These are phyloP conservation scores for Echites panduratus DNA, from an alignment of 257 asterid species.

Conservation along the genomic window DNA sequence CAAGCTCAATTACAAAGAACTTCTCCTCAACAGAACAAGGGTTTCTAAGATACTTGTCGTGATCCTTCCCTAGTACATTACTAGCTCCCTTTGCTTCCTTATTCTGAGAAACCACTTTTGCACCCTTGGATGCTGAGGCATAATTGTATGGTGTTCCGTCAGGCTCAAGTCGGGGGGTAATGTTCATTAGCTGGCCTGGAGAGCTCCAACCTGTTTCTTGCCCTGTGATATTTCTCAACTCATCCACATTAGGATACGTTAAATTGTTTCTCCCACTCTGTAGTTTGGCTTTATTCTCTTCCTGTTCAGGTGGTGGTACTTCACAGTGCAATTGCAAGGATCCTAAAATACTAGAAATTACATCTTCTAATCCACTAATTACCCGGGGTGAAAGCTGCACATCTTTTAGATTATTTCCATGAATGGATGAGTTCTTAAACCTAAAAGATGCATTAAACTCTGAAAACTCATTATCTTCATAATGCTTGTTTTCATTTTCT, in stretches of 20 bases:
- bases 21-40: slow-evolving; percentile 79
- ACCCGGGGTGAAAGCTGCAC: slow-evolving; percentile 30
- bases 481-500: slow-evolving; percentile 31
- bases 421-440: slow-evolving; percentile 26
- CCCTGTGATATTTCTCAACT: slow-evolving; percentile 55
- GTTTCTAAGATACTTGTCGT: slow-evolving; percentile 80
- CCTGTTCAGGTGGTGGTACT: slow-evolving; percentile 24
- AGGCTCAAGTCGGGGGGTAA: slow-evolving; percentile 81
- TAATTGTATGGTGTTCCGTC: slow-evolving; percentile 86
- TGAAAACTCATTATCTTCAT: slow-evolving; percentile 14
- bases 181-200: slow-evolving; percentile 48
- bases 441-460: slow-evolving; percentile 31
- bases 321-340: slow-evolving; percentile 41
- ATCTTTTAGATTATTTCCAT: slow-evolving; percentile 14
- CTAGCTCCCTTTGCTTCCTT: slow-evolving; percentile 88
- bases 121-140: slow-evolving; percentile 89
- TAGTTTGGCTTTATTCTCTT: slow-evolving; percentile 20
- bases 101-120: slow-evolving; percentile 80
- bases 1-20: slow-evolving; percentile 69
- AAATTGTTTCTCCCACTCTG: slow-evolving; percentile 43
- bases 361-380: slow-evolving; percentile 42
- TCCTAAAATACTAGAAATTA: slow-evolving; percentile 40
- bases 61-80: slow-evolving; percentile 78
- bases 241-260: slow-evolving; percentile 67
- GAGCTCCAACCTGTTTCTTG: slow-evolving; percentile 41